Percentiles rank a stretch among this genome's conserved stretches.
Evolutionary conservation across 2,329 filamentous ascomycete genomes (phyloP).

Genomic region (Trichoderma afroharzianum): DNA sequence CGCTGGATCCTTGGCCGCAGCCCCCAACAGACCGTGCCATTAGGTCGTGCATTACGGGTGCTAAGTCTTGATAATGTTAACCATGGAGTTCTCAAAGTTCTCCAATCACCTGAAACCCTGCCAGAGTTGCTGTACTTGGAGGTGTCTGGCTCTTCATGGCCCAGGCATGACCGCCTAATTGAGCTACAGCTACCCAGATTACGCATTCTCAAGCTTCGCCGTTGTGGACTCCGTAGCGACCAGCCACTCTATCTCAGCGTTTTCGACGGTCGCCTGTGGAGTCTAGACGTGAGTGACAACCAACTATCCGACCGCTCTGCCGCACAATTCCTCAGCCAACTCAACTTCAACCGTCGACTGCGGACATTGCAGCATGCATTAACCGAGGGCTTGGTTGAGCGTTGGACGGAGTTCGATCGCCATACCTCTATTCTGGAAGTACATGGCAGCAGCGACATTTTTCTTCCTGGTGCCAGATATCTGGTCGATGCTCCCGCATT

Average conservation of each 20-base stretch:
- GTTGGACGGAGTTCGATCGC: background rate
- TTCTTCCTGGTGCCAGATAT: conserved; percentile 45
- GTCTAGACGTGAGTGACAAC: conserved; percentile 53
- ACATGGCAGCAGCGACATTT: conserved; percentile 35
- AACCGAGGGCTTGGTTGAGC: background rate
- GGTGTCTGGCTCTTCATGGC: conserved; percentile 48
- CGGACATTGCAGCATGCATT: background rate
- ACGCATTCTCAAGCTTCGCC: conserved; percentile 49
- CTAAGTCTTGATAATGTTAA: conserved; percentile 45
- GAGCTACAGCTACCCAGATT: conserved; percentile 41
- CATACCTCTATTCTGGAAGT: background rate
- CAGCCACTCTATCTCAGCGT: conserved; percentile 26
- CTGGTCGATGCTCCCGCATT: conserved; percentile 46
- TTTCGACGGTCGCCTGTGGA: conserved; percentile 49
- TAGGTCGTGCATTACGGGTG: conserved; percentile 27
- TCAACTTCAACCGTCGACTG: background rate
- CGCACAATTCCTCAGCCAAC: conserved; percentile 10
- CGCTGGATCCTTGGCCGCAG: conserved; percentile 32
- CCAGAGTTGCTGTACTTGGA: conserved; percentile 50
- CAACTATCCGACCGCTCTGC: conserved; percentile 46
- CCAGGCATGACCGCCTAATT: conserved; percentile 31
- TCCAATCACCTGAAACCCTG: conserved; percentile 29
- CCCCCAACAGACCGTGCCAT: background rate
- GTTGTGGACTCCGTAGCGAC: conserved; percentile 44
- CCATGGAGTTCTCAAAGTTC: conserved; percentile 34